Percentiles rank a stretch among this genome's conserved stretches.
These are phyloP conservation scores for Protomyces arabidopsidicola DNA, from an alignment of 1,139 yeast genomes.

Conservation along the genomic window DNA sequence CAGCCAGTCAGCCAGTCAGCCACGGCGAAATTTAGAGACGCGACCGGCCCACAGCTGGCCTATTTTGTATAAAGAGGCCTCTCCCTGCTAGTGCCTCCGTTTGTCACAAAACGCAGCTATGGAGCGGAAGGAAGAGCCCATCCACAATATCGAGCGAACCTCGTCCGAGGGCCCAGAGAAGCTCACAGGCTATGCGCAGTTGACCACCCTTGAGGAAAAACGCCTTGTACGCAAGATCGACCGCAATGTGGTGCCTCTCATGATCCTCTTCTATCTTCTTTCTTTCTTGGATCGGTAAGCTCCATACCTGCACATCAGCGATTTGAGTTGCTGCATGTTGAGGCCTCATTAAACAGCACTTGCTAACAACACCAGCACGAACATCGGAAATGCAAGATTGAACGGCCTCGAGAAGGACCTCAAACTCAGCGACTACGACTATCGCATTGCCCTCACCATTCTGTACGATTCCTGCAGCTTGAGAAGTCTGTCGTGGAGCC, in stretches of 20 bases:
- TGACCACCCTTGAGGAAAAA: conserved; percentile 12
- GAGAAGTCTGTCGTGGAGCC: neutral
- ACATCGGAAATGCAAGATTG: conserved; percentile 62
- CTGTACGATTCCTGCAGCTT: conserved; percentile 45
- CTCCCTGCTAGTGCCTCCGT: too few species aligned
- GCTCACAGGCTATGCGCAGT: neutral
- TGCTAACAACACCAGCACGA: conserved; percentile 32
- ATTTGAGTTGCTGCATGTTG: neutral
- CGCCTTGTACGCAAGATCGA: conserved; percentile 50
- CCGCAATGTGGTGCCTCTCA: conserved; percentile 53
- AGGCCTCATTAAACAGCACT: neutral
- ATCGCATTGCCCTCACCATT: conserved; percentile 55
- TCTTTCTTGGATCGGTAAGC: conserved; percentile 10
- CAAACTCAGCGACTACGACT: conserved; percentile 54
- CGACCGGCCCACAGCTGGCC: too few species aligned
- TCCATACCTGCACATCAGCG: neutral
- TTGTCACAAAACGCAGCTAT: neutral
- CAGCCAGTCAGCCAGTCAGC: too few species aligned
- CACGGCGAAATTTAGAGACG: too few species aligned
- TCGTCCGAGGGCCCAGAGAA: neutral
- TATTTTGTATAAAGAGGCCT: too few species aligned
- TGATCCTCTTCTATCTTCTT: conserved; percentile 52
- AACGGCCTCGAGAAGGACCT: conserved; percentile 58
- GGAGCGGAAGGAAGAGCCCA: neutral
- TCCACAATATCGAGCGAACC: neutral